These are phyloP conservation scores for Sporobolomyces phaffii DNA, from an alignment of 768 basidiomycete genomes.

Conservation along the genomic window DNA sequence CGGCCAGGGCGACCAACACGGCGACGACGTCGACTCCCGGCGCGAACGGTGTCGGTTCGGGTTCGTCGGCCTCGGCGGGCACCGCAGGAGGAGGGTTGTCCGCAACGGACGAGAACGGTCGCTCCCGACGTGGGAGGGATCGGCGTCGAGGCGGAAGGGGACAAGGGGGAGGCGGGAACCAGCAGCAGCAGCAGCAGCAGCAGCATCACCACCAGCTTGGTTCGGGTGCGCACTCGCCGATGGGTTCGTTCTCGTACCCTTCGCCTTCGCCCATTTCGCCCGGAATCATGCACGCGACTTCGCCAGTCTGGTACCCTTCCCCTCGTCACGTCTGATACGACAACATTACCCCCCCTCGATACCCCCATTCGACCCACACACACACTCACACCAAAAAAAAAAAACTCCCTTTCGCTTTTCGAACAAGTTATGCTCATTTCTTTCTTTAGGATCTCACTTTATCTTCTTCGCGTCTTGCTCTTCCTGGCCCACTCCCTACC, in stretches of 20 bases:
- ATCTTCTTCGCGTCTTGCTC: too few relatives aligned
- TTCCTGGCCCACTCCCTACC: too few relatives aligned
- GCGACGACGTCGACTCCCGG: background rate
- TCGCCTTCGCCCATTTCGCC: constrained; percentile 8
- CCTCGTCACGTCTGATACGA: constrained; percentile 6
- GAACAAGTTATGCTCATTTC: too few relatives aligned
- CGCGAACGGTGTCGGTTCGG: background rate
- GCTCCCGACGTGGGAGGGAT: constrained; percentile 1
- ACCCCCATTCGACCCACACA: too few relatives aligned
- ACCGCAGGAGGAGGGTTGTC: background rate
- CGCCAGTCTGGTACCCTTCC: constrained; percentile 16
- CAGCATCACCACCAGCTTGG: background rate
- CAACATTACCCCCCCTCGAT: too few relatives aligned
- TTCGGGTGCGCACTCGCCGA: background rate
- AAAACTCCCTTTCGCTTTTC: too few relatives aligned
- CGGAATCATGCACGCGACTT: constrained; percentile 3
- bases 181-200: background rate
- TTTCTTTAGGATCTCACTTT: too few relatives aligned
- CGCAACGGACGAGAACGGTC: background rate
- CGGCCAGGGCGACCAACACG: constrained; percentile 1
- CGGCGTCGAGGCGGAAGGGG: constrained; percentile 3
- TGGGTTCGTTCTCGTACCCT: constrained; percentile 20
- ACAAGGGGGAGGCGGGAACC: background rate
- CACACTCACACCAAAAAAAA: too few relatives aligned
- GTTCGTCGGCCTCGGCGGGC: too few relatives aligned